Conservation (phyloP, 2,329 filamentous ascomycete genomes). For the Falciphora oryzae region DNA sequence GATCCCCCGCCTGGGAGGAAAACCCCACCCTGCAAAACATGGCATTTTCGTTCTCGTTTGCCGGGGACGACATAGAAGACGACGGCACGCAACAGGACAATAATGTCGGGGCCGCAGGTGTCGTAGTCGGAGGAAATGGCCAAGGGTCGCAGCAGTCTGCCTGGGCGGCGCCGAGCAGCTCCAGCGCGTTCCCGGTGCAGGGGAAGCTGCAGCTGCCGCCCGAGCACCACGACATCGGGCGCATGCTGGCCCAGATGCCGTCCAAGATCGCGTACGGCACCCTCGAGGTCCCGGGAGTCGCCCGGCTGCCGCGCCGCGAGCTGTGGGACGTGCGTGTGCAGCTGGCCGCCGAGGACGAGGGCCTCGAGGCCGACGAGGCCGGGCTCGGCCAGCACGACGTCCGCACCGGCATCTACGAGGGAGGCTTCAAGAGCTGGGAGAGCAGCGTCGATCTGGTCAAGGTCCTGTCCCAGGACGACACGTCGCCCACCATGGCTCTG, state of each 20-base stretch:
- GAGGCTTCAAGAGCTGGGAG: conserved; percentile 87
- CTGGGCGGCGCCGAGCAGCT: conserved; percentile 21
- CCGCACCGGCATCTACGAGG: conserved; percentile 77
- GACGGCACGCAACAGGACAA: conserved; percentile 28
- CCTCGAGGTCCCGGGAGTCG: conserved; percentile 46
- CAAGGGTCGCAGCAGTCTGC: conserved; percentile 13
- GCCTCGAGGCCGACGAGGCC: conserved; percentile 31
- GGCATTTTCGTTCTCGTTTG: conserved; percentile 46
- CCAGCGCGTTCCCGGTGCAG: conserved; percentile 54
- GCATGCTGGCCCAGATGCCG: conserved; percentile 55
- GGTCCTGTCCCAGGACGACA: conserved; percentile 41
- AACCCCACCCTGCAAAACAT: conserved; percentile 2
- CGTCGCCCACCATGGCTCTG: conserved; percentile 25
- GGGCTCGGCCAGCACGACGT: conserved; percentile 66
- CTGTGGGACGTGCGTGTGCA: conserved; percentile 78
- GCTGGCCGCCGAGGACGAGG: conserved; percentile 64
- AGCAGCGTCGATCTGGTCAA: conserved; percentile 75
- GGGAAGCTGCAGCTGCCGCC: conserved; percentile 55
- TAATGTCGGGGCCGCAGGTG: conserved; percentile 8
- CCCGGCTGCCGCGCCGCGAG: conserved; percentile 65
- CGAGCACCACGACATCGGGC: conserved; percentile 41
- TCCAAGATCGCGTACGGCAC: conserved; percentile 67
- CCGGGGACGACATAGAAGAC: conserved; percentile 57
- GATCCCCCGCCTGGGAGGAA: neutral
- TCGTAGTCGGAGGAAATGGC: conserved; percentile 14